phyloP scores from a whole-genome alignment of 1,139 yeast species.

The Magnusiomyces sp. region DNA sequence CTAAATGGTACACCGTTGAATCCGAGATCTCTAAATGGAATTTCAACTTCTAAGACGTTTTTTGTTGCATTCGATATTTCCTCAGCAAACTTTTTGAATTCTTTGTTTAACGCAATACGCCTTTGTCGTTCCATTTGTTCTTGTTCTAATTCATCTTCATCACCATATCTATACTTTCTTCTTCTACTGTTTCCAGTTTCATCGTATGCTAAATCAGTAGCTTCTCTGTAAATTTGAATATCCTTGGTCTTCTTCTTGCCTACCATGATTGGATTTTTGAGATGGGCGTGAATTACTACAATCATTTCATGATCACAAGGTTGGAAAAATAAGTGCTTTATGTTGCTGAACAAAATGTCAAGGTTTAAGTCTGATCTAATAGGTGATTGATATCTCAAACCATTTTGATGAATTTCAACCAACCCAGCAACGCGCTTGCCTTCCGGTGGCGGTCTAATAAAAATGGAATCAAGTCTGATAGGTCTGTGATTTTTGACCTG shows the following conservation, averaged over 20 bases:
- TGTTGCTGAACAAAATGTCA: conserved; percentile 81
- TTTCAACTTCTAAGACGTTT: conserved; percentile 68
- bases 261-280: conserved; percentile 87
- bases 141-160: conserved; percentile 96
- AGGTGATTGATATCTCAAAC: conserved; percentile 84
- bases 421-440: conserved; percentile 91
- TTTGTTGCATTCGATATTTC: conserved; percentile 80
- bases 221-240: conserved; percentile 93
- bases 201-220: conserved; percentile 92
- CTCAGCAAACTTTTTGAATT: conserved; percentile 83
- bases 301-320: conserved; percentile 93
- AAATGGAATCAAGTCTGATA: conserved; percentile 77
- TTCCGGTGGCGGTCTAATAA: conserved; percentile 92
- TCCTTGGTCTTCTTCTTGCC: conserved; percentile 95
- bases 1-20: conserved; percentile 97
- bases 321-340: conserved; percentile 89
- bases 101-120: conserved; percentile 83
- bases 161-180: conserved; percentile 85
- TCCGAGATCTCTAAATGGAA: conserved; percentile 93
- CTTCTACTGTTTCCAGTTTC: conserved; percentile 89
- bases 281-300: conserved; percentile 85
- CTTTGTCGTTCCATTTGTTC: conserved; percentile 97
- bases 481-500: conserved; percentile 78
- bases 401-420: conserved; percentile 89
- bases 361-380: conserved; percentile 76